phyloP scores from a whole-genome alignment of 352 stramenopile genomes.

The Sclerospora graminicola region DNA sequence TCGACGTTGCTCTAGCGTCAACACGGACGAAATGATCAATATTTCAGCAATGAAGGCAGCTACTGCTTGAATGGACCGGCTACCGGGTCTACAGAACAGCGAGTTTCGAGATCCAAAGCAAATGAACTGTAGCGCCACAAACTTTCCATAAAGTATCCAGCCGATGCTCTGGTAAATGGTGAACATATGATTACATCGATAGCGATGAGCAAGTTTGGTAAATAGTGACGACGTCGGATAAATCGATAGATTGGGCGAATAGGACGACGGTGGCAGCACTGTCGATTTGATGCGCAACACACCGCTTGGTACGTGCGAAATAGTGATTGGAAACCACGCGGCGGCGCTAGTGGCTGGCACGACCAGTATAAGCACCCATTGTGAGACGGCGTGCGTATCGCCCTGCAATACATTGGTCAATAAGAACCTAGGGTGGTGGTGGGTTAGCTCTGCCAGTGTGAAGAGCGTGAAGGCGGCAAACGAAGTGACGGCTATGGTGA shows the following conservation, averaged over 20 bases:
- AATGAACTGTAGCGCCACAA: conserved; percentile 31
- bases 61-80: conserved; percentile 43
- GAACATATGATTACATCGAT: conserved; percentile 47
- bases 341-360: conserved; percentile 49
- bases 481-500: conserved; percentile 37
- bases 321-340: conserved; percentile 46
- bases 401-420: conserved; percentile 22
- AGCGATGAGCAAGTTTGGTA: conserved; percentile 14
- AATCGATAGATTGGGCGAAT: conserved; percentile 6
- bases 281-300: conserved; percentile 26
- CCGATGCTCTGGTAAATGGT: conserved; percentile 54
- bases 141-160: conserved; percentile 48
- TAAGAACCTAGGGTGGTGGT: conserved; percentile 29
- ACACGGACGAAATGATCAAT: conserved; percentile 68
- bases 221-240: conserved; percentile 19
- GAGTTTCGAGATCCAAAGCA: conserved; percentile 20
- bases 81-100: conserved; percentile 33
- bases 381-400: conserved; percentile 24
- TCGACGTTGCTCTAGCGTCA: conserved; percentile 44
- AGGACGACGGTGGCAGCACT: conserved; percentile 10
- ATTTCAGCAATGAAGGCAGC: conserved; percentile 61
- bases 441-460: conserved; percentile 39
- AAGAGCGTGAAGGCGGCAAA: conserved; percentile 63
- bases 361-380: conserved; percentile 36
- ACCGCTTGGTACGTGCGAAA: conserved; percentile 18